Conservation (phyloP, 2,329 filamentous ascomycete species). For the Leptoxyphium fumago region DNA sequence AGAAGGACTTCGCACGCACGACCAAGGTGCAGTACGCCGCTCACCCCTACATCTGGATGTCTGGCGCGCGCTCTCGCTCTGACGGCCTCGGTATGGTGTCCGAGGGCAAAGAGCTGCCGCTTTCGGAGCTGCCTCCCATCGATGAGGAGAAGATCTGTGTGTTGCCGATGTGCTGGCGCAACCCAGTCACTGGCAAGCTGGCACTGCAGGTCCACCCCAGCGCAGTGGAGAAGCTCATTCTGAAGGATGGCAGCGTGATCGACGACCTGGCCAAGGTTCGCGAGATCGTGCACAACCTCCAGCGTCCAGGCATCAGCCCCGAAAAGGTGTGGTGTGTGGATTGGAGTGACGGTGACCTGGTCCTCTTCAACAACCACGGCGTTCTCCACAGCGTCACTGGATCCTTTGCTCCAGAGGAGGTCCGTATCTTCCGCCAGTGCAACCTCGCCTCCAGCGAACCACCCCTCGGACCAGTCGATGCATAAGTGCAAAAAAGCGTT, state of each 20-base stretch:
- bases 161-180: slow-evolving; percentile 64
- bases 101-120: slow-evolving; percentile 47
- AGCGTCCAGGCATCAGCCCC: slow-evolving; percentile 58
- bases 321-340: slow-evolving; percentile 56
- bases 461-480: slow-evolving; percentile 35
- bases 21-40: slow-evolving; percentile 61
- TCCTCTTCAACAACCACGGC: slow-evolving; percentile 66
- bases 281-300: slow-evolving; percentile 55
- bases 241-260: slow-evolving; percentile 51
- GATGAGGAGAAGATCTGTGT: slow-evolving; percentile 53
- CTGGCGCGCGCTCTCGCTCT: slow-evolving; percentile 47
- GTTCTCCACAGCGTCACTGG: slow-evolving; percentile 63
- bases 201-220: slow-evolving; percentile 63
- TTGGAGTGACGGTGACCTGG: slow-evolving; percentile 63
- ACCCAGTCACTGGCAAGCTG: slow-evolving; percentile 53
- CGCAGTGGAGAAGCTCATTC: slow-evolving; percentile 53
- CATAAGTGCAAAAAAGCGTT: background rate
- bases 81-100: slow-evolving; percentile 59
- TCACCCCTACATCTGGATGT: slow-evolving; percentile 77
- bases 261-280: slow-evolving; percentile 52
- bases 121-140: slow-evolving; percentile 47
- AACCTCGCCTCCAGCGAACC: slow-evolving; percentile 55
- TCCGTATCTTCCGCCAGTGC: slow-evolving; percentile 62
- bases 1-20: slow-evolving; percentile 52
- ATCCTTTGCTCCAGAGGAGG: slow-evolving; percentile 57